Conservation (phyloP, 345 rosid species). For the Eucalyptus microcorys region DNA sequence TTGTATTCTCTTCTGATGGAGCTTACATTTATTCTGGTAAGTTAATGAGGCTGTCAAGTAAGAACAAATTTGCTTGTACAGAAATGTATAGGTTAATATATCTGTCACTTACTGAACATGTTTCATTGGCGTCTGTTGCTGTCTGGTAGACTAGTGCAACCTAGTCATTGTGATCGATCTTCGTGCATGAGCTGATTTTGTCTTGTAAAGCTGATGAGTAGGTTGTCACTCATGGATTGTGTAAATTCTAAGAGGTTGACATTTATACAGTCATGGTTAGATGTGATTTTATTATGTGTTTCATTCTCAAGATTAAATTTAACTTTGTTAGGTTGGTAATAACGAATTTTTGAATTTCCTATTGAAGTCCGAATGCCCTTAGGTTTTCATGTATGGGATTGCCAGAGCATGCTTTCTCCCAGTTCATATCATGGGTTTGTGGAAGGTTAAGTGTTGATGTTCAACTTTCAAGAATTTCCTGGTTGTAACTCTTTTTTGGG, state of each 20-base stretch:
- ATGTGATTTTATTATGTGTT: neutral
- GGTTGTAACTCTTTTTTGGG: neutral
- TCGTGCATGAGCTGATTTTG: neutral
- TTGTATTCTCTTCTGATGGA: constrained; percentile 89
- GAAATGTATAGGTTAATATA: neutral
- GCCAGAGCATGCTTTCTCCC: neutral
- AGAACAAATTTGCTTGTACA: neutral
- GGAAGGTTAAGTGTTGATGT: neutral
- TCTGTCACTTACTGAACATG: neutral
- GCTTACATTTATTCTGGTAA: constrained; percentile 83
- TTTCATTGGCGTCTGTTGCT: neutral
- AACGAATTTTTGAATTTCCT: neutral
- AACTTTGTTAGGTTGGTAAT: neutral
- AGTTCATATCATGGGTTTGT: neutral
- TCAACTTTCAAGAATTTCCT: neutral
- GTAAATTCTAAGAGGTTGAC: neutral
- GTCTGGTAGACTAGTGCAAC: neutral
- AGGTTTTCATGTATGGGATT: neutral
- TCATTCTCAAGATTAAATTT: neutral
- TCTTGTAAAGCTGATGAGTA: neutral
- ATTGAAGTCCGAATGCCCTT: neutral
- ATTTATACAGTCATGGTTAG: neutral
- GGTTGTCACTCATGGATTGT: neutral
- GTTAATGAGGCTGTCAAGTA: neutral
- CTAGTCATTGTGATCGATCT: neutral